A percentile compares a stretch with the other conserved stretches of the same genome.
Conservation (phyloP, 2,329 filamentous ascomycete species). For the Parastagonospora avenae region DNA sequence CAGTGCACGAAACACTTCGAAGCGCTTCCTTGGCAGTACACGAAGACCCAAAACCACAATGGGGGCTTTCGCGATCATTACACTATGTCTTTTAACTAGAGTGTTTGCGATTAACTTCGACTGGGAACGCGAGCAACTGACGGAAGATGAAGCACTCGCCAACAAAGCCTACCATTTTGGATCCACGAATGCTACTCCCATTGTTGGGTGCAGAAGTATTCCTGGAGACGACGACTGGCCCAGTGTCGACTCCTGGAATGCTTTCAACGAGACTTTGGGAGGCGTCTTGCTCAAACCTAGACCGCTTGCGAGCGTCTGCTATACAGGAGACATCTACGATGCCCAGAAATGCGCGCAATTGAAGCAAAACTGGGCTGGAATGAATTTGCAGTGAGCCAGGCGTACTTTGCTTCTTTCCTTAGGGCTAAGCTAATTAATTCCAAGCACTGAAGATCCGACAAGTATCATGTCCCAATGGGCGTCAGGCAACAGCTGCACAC, state of each 20-base stretch:
- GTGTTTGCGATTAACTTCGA: constrained; percentile 24
- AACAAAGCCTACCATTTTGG: constrained; percentile 24
- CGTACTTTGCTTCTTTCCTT: neutral
- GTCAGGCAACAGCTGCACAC: constrained; percentile 38
- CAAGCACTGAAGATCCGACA: constrained; percentile 28
- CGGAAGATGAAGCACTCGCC: constrained; percentile 17
- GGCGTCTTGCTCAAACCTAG: constrained; percentile 27
- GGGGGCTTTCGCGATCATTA: neutral
- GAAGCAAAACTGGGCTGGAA: constrained; percentile 21
- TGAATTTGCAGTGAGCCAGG: constrained; percentile 22
- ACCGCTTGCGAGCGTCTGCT: constrained; percentile 30
- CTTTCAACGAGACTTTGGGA: constrained; percentile 28
- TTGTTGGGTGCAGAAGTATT: constrained; percentile 19
- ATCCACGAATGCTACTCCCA: neutral
- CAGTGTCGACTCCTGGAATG: constrained; percentile 22
- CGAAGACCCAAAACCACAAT: neutral
- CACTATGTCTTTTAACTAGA: neutral
- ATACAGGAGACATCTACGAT: constrained; percentile 26
- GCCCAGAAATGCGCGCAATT: constrained; percentile 17
- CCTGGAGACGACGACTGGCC: constrained; percentile 30
- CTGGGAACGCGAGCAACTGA: constrained; percentile 31
- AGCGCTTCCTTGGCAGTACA: too few species aligned
- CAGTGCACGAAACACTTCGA: too few species aligned
- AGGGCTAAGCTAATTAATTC: neutral
- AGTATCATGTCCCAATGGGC: constrained; percentile 32